These are phyloP conservation scores for Saturnispora gosingensis DNA, from an alignment of 805 yeast genomes.

Conservation along the genomic window DNA sequence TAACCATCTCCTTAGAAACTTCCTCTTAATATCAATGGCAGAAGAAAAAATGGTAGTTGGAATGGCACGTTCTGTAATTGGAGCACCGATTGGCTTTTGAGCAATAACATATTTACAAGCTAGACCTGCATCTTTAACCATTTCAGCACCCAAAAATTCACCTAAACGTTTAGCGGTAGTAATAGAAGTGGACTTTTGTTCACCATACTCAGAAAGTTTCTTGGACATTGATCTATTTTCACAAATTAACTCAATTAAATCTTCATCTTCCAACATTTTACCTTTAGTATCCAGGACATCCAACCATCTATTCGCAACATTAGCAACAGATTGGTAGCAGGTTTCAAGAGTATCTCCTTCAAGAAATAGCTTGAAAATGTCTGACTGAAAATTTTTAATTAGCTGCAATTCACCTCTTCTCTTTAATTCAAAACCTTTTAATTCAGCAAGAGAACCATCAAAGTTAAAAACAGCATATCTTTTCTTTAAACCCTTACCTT, in stretches of 20 bases:
- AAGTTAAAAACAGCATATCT: constrained; percentile 95
- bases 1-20: constrained; percentile 79
- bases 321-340: constrained; percentile 85
- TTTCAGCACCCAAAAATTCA: constrained; percentile 89
- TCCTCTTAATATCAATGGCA: constrained; percentile 57
- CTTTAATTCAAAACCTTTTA: constrained; percentile 93
- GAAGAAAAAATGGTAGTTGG: constrained; percentile 95
- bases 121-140: constrained; percentile 93
- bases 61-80: constrained; percentile 91
- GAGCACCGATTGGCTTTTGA: constrained; percentile 70
- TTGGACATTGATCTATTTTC: constrained; percentile 95
- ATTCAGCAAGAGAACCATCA: constrained; percentile 89
- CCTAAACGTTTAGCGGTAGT: constrained; percentile 92
- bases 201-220: constrained; percentile 78
- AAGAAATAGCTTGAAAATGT: constrained; percentile 81
- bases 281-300: constrained; percentile 90
- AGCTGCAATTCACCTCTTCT: constrained; percentile 93
- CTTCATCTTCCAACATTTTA: constrained; percentile 81
- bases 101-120: constrained; percentile 93
- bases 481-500: constrained; percentile 92
- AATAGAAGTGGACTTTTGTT: constrained; percentile 88
- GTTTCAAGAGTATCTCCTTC: constrained; percentile 72
- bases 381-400: constrained; percentile 91
- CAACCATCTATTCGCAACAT: constrained; percentile 91
- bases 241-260: constrained; percentile 86